These are phyloP conservation scores for Pseudofabraea citricarpa DNA, from an alignment of 2,329 filamentous ascomycete species.

Conservation along the genomic window DNA sequence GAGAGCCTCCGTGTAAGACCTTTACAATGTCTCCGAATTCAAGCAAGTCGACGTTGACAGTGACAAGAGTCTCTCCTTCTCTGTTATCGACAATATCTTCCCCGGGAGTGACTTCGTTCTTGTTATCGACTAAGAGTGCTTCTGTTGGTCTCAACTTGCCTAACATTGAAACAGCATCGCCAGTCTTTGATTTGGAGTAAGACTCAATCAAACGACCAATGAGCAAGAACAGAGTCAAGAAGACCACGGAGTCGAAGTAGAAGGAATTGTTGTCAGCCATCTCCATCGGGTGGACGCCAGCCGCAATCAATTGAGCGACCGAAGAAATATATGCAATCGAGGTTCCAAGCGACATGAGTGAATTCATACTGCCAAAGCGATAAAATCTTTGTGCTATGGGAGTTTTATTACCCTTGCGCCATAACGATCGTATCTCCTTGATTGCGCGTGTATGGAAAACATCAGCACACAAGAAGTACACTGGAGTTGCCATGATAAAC, in stretches of 20 bases:
- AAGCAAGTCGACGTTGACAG: constrained; percentile 47
- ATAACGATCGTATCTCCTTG: constrained; percentile 74
- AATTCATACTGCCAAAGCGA: constrained; percentile 96
- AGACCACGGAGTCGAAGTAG: constrained; percentile 93
- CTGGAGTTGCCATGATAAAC: constrained; percentile 75
- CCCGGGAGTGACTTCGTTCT: constrained; percentile 2
- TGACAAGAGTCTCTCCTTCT: constrained; percentile 9
- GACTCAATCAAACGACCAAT: constrained; percentile 72
- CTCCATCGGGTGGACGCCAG: constrained; percentile 39
- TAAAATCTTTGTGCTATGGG: constrained; percentile 74
- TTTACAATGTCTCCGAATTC: constrained; percentile 71
- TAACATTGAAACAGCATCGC: constrained; percentile 77
- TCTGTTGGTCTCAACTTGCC: constrained; percentile 73
- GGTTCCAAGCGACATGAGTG: constrained; percentile 84
- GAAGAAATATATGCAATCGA: constrained; percentile 84
- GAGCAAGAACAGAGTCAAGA: constrained; percentile 83
- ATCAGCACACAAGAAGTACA: constrained; percentile 84
- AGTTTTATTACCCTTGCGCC: constrained; percentile 69
- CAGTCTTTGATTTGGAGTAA: constrained; percentile 87
- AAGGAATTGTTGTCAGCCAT: constrained; percentile 44
- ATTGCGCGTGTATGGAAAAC: constrained; percentile 75
- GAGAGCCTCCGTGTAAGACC: constrained; percentile 74
- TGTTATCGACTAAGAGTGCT: constrained; percentile 56
- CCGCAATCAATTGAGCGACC: constrained; percentile 69
- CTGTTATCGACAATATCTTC: constrained; percentile 1